Percentiles rank a stretch among this genome's conserved stretches.
Conservation (phyloP, 495 filamentous ascomycete species). For the Diplogelasinospora grovesii region DNA sequence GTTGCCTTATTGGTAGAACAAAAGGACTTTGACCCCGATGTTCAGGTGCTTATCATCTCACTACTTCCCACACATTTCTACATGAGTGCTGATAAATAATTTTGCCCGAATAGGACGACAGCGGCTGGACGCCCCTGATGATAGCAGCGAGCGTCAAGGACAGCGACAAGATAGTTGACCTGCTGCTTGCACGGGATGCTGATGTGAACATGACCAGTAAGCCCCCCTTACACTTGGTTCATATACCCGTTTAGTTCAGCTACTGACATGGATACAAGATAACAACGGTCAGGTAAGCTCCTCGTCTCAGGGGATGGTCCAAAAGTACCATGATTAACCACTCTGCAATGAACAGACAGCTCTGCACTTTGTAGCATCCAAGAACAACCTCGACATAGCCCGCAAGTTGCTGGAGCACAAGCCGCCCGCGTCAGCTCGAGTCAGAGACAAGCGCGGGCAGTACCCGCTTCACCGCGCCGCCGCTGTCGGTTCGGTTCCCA, state of each 20-base stretch:
- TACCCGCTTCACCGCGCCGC: conserved; percentile 86
- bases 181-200: conserved; percentile 73
- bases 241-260: too few species aligned
- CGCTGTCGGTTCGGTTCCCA: conserved; percentile 78
- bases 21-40: conserved; percentile 81
- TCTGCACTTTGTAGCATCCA: conserved; percentile 87
- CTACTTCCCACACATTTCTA: not conserved
- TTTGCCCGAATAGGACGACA: conserved; percentile 78
- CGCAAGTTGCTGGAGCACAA: conserved; percentile 67
- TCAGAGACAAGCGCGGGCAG: conserved; percentile 81
- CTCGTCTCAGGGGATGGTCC: too few species aligned
- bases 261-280: conserved; percentile 6
- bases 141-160: conserved; percentile 78
- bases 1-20: conserved; percentile 60
- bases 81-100: conserved; percentile 1
- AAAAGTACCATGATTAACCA: conserved; percentile 3
- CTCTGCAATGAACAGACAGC: conserved; percentile 52
- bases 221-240: conserved; percentile 7
- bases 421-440: conserved; percentile 65
- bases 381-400: conserved; percentile 74
- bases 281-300: conserved; percentile 15
- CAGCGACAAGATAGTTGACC: conserved; percentile 58
- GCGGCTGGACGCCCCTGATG: conserved; percentile 93
- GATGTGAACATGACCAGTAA: conserved; percentile 77
- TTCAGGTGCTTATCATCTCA: conserved; percentile 46